Evolutionary conservation across 1,284 basidiomycete species (phyloP).

Genomic region (Cryptococcus sp.): DNA sequence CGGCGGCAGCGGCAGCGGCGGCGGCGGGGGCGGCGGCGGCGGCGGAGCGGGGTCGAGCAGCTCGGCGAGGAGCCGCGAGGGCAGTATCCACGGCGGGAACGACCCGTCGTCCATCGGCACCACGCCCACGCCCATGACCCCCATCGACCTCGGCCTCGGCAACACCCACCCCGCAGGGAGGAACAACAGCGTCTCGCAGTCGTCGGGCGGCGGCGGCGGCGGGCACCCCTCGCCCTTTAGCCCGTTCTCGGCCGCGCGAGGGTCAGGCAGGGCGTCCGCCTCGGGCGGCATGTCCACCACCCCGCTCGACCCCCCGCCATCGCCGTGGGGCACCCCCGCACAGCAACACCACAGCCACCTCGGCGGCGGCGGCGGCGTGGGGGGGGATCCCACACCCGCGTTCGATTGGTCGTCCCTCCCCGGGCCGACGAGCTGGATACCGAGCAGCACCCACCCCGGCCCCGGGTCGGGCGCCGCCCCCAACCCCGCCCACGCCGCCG

Average conservation of each 20-base stretch:
- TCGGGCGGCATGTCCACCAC: constrained; percentile 20
- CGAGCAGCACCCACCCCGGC: background rate
- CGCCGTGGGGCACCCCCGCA: constrained; percentile 20
- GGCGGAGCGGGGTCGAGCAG: background rate
- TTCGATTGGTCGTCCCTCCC: constrained; percentile 19
- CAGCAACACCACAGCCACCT: too few species aligned
- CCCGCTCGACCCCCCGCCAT: constrained; percentile 31
- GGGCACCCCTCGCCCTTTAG: constrained; percentile 1
- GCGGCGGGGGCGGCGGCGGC: too few species aligned
- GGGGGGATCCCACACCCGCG: background rate
- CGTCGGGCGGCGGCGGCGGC: too few species aligned
- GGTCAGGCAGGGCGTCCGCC: constrained; percentile 2
- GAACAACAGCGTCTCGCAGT: constrained; percentile 8
- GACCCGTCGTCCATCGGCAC: constrained; percentile 22
- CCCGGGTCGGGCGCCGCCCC: too few species aligned
- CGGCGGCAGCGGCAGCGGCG: constrained; percentile 3
- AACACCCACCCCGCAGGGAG: constrained; percentile 4
- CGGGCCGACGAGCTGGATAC: constrained; percentile 12
- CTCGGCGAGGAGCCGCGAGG: constrained; percentile 17
- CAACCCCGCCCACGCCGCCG: background rate
- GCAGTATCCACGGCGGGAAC: constrained; percentile 17
- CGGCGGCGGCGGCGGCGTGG: too few species aligned
- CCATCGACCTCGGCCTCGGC: constrained; percentile 13
- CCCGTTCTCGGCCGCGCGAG: background rate
- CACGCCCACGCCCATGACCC: constrained; percentile 28